Percentiles rank a stretch among this genome's conserved stretches.
phyloP scores from a whole-genome alignment of 805 yeast species.

The Yamadazyma sp. region DNA sequence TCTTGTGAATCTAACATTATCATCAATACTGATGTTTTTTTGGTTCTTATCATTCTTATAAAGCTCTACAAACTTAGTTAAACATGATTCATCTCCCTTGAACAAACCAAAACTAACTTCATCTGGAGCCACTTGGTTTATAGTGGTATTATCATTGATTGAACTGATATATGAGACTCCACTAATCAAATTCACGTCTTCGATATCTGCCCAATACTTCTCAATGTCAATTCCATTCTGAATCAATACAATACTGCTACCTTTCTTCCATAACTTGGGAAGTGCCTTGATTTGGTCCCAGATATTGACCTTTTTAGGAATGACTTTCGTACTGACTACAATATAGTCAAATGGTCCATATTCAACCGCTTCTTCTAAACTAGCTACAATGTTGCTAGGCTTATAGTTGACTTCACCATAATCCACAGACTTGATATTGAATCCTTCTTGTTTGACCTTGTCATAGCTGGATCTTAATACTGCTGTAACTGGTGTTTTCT shows the following conservation, averaged over 20 bases:
- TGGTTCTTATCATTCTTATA: conserved; percentile 22
- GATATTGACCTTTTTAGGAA: conserved; percentile 23
- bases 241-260: conserved; percentile 21
- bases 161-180: conserved; percentile 35
- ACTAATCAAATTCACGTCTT: conserved; percentile 20
- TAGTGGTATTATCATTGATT: conserved; percentile 21
- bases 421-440: conserved; percentile 26
- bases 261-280: conserved; percentile 15
- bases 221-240: conserved; percentile 26
- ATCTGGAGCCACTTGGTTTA: conserved; percentile 28
- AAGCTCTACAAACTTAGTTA: conserved; percentile 18
- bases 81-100: conserved; percentile 21
- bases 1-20: conserved; percentile 33
- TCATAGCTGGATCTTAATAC: conserved; percentile 32
- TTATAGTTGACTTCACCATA: conserved; percentile 22
- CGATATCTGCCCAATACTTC: conserved; percentile 19
- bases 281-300: conserved; percentile 22
- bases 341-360: conserved; percentile 31
- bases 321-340: conserved; percentile 31
- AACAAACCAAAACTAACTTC: conserved; percentile 26
- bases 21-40: conserved; percentile 16
- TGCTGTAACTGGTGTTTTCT: conserved; percentile 26
- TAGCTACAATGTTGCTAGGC: conserved; percentile 26
- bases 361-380: conserved; percentile 24
- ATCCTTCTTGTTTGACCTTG: conserved; percentile 24